Conservation (phyloP, 257 asterid genomes). For the Ballota nigra region DNA sequence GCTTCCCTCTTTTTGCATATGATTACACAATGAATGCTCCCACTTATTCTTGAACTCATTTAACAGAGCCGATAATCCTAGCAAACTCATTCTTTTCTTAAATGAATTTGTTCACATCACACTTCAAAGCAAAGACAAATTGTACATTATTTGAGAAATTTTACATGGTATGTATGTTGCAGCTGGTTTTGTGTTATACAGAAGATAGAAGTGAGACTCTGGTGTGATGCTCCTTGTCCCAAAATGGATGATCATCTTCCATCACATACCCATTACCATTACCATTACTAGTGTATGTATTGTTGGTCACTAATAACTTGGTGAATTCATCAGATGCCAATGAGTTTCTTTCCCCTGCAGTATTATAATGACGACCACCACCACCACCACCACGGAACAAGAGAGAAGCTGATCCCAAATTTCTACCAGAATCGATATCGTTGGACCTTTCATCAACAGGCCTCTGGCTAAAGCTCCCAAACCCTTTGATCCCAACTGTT, state of each 20-base stretch:
- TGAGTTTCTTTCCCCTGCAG: conserved; percentile 17
- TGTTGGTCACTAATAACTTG: conserved; percentile 19
- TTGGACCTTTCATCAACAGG: conserved; percentile 7
- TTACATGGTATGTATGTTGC: background rate
- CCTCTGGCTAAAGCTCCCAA: conserved; percentile 53
- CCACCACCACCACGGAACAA: background rate
- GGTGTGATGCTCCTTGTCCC: conserved; percentile 44
- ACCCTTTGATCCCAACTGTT: conserved; percentile 69
- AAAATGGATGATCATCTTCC: conserved; percentile 71
- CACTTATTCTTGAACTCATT: background rate
- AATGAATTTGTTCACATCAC: too few species aligned
- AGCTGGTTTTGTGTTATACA: conserved; percentile 16
- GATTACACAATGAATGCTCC: background rate
- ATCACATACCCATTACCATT: conserved; percentile 9
- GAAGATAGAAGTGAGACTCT: conserved; percentile 52
- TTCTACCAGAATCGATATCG: background rate
- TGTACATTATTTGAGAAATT: too few species aligned
- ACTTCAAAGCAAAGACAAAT: conserved; percentile 6
- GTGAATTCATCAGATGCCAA: conserved; percentile 30
- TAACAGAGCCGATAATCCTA: too few species aligned
- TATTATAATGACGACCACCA: conserved; percentile 8
- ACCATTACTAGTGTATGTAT: too few species aligned
- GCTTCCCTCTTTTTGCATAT: conserved; percentile 7
- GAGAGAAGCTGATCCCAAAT: conserved; percentile 34
- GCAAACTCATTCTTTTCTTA: too few species aligned